Conservation (phyloP, 352 stramenopile genomes). For the Phytophthora cryptogea region DNA sequence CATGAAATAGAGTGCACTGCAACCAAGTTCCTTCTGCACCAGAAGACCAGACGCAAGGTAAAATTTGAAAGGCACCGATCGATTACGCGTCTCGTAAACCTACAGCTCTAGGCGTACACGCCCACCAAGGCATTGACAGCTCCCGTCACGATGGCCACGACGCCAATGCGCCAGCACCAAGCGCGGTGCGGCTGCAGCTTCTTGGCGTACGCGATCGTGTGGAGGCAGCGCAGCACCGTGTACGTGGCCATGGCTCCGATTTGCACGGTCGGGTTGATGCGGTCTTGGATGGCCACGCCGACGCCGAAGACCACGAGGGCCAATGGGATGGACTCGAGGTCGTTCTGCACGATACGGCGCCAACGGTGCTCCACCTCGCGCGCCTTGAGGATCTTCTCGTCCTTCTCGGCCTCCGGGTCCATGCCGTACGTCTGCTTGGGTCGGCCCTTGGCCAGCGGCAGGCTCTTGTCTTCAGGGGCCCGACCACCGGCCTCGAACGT, state of each 20-base stretch:
- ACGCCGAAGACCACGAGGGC: slow-evolving; percentile 41
- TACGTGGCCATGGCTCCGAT: slow-evolving; percentile 20
- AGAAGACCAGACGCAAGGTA: slow-evolving; percentile 2
- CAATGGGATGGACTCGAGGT: slow-evolving; percentile 52
- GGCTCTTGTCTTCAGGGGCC: slow-evolving; percentile 48
- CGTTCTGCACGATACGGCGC: slow-evolving; percentile 51
- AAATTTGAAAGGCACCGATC: slow-evolving; percentile 1
- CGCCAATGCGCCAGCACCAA: slow-evolving; percentile 41
- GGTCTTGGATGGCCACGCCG: slow-evolving; percentile 34
- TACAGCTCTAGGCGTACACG: slow-evolving; percentile 34
- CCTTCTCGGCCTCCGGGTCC: slow-evolving; percentile 27
- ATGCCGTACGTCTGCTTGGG: slow-evolving; percentile 18
- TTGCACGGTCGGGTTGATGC: slow-evolving; percentile 33
- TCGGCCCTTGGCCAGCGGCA: slow-evolving; percentile 24
- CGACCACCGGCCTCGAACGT: slow-evolving; percentile 51
- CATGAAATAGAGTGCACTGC: slow-evolving; percentile 10
- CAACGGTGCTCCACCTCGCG: slow-evolving; percentile 45
- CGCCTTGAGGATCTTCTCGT: slow-evolving; percentile 43
- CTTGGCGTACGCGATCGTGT: slow-evolving; percentile 47
- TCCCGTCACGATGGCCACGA: slow-evolving; percentile 42
- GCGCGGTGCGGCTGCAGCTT: slow-evolving; percentile 26
- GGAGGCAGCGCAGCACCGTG: slow-evolving; percentile 35
- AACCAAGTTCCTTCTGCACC: not conserved
- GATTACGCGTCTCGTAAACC: slow-evolving; percentile 2
- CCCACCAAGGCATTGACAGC: slow-evolving; percentile 51